phyloP scores from a whole-genome alignment of 1,139 yeast genomes.

The Debaryomyces nepalensis region DNA sequence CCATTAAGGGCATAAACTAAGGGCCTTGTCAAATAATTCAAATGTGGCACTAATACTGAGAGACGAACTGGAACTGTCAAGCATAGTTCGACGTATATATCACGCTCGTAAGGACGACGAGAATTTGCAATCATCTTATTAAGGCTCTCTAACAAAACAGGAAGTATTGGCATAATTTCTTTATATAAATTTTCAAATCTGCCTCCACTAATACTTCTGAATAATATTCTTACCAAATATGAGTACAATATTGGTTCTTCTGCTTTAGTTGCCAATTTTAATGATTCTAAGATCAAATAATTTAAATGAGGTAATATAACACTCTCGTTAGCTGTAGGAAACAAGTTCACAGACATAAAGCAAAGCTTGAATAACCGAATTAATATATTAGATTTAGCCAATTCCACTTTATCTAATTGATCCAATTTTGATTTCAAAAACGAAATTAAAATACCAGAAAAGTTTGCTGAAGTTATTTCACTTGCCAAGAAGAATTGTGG shows the following conservation, averaged over 20 bases:
- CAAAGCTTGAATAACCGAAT: slow-evolving; percentile 87
- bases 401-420: slow-evolving; percentile 80
- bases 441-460: slow-evolving; percentile 82
- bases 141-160: slow-evolving; percentile 81
- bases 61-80: slow-evolving; percentile 93
- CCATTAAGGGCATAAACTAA: slow-evolving; percentile 90
- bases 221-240: slow-evolving; percentile 82
- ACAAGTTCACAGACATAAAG: slow-evolving; percentile 93
- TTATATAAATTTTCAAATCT: slow-evolving; percentile 90
- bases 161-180: slow-evolving; percentile 89
- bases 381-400: slow-evolving; percentile 77
- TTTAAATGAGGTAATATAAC: slow-evolving; percentile 88
- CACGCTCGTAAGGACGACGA: slow-evolving; percentile 86
- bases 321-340: slow-evolving; percentile 84
- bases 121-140: slow-evolving; percentile 84
- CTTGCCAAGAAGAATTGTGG: slow-evolving; percentile 95
- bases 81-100: slow-evolving; percentile 91
- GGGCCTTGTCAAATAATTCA: slow-evolving; percentile 87
- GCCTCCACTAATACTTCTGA: slow-evolving; percentile 96
- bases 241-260: slow-evolving; percentile 92
- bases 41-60: slow-evolving; percentile 90
- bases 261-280: slow-evolving; percentile 82
- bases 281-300: slow-evolving; percentile 76
- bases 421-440: slow-evolving; percentile 75
- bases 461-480: slow-evolving; percentile 90